Evolutionary conservation across 2,329 filamentous ascomycete species (phyloP).

Genomic region (Didymella sp.): DNA sequence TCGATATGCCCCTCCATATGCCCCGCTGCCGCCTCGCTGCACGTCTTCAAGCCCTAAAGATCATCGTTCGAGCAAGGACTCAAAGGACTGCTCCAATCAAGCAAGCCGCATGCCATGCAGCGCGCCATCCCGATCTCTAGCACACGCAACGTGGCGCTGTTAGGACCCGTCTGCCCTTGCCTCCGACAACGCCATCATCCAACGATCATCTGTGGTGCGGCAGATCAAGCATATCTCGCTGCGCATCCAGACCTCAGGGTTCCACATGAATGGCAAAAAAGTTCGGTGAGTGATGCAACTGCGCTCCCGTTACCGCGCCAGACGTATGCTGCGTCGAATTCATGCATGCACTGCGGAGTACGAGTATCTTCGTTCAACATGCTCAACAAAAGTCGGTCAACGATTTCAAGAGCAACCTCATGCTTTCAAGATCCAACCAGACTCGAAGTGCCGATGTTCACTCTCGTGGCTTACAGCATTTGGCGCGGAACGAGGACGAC

Average conservation of each 20-base stretch:
- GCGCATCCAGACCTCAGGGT: constrained; percentile 17
- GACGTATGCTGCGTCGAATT: constrained; percentile 4
- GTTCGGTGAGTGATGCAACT: constrained; percentile 13
- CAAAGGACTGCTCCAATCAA: constrained; percentile 8
- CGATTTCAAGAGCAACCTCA: not conserved
- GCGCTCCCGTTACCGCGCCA: constrained; percentile 6
- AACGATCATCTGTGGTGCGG: constrained; percentile 12
- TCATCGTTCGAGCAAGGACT: constrained; percentile 17
- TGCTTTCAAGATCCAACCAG: not conserved
- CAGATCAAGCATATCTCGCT: constrained; percentile 17
- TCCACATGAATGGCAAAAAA: constrained; percentile 16
- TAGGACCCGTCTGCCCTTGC: constrained; percentile 13
- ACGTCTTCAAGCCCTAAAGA: constrained; percentile 13
- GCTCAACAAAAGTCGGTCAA: constrained; percentile 10
- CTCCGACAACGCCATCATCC: constrained; percentile 11
- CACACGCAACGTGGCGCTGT: constrained; percentile 21
- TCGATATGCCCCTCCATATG: constrained; percentile 21
- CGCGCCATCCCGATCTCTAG: constrained; percentile 8
- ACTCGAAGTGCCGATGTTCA: not conserved
- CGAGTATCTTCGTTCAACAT: constrained; percentile 5
- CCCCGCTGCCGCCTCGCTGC: constrained; percentile 11
- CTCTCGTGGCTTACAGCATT: not conserved
- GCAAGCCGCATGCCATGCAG: constrained; percentile 14
- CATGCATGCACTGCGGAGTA: constrained; percentile 15
- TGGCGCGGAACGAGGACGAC: not conserved